Conservation (phyloP, 441 rosid species). For the Sinapis alba region DNA sequence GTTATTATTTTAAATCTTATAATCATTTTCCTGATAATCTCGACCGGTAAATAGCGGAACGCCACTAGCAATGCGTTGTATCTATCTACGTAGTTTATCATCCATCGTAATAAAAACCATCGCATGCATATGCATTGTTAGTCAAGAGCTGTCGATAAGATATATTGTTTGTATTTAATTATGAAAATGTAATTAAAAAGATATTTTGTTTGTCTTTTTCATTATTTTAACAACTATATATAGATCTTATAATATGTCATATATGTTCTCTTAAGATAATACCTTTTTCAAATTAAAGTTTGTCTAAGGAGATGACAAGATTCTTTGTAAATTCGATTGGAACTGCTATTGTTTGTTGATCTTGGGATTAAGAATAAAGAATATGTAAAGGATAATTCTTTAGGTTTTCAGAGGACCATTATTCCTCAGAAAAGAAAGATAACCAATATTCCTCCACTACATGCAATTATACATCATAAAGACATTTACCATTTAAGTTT, state of each 20-base stretch:
- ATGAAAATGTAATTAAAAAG: too few relatives aligned
- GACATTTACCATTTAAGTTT: not conserved
- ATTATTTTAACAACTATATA: not conserved
- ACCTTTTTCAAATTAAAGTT: slow-evolving; percentile 29
- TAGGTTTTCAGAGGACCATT: slow-evolving; percentile 20
- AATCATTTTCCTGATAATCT: not conserved
- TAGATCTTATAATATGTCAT: slow-evolving; percentile 2
- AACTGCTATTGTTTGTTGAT: slow-evolving; percentile 15
- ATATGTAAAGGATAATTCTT: not conserved
- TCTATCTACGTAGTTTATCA: not conserved
- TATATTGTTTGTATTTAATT: not conserved
- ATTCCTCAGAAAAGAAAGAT: not conserved
- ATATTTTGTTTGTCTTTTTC: not conserved
- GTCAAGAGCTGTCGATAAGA: not conserved
- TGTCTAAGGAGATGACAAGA: slow-evolving; percentile 14
- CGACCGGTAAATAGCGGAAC: not conserved
- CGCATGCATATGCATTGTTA: not conserved
- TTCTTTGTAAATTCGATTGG: slow-evolving; percentile 27
- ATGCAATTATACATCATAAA: not conserved
- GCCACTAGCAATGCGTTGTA: not conserved
- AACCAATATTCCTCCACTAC: slow-evolving; percentile 24
- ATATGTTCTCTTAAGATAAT: slow-evolving; percentile 25
- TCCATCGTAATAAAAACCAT: not conserved
- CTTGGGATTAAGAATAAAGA: slow-evolving; percentile 1
- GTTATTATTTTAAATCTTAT: not conserved